Evolutionary conservation across 2,329 filamentous ascomycete species (phyloP), one percentile per base, ranked within the genome.

Genomic region (Cucurbitaria berberidis): DNA sequence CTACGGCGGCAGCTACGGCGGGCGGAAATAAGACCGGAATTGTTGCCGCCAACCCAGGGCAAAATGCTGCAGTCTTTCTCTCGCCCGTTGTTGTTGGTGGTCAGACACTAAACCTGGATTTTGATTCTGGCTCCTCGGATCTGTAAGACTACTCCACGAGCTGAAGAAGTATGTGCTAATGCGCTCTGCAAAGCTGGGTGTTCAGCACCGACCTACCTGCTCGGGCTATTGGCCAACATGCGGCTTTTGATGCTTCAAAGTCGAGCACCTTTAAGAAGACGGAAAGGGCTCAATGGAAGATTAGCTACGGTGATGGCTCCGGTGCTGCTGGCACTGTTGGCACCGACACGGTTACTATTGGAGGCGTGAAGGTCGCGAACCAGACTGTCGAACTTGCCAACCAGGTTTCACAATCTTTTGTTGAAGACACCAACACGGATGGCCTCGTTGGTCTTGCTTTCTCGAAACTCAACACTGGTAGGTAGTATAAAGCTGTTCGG

Each of bases 121-220:
- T 91, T 68, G 89, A 91, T 74, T 88, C 87, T n/a, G 89, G 89
- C 51, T 90, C 88, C 1, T 84, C 88, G 11, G 89, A 91, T 73
- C 80, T 90, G 77, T 85, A 80, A 69, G 82, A 43, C 19, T 13
- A 11, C 19, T 9, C 35, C 22, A 6, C 8, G 16, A 1, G 5
- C 18, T 46, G 27, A 34, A 45, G 41, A 32, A 51, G 27, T 40
- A 15, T 38, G 21, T 34, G 40, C 60, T 69, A 51, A 69, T 40
- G 32, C 5, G n/a, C 13, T 15, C 11, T 30, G 10, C 44, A 11
- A 62, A 86, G 83, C 48, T 91, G 88, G 88, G 83, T 89, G 19
- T 89, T 91, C 77, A 89, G 83, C 76, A 85, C 83, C 15, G 70
- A 81, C 48, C 81, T 90, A 32, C 68, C 81, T 1, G 48, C 75